These are phyloP conservation scores for Penicillium corylophilum DNA, from an alignment of 2,329 filamentous ascomycete species.

Conservation along the genomic window DNA sequence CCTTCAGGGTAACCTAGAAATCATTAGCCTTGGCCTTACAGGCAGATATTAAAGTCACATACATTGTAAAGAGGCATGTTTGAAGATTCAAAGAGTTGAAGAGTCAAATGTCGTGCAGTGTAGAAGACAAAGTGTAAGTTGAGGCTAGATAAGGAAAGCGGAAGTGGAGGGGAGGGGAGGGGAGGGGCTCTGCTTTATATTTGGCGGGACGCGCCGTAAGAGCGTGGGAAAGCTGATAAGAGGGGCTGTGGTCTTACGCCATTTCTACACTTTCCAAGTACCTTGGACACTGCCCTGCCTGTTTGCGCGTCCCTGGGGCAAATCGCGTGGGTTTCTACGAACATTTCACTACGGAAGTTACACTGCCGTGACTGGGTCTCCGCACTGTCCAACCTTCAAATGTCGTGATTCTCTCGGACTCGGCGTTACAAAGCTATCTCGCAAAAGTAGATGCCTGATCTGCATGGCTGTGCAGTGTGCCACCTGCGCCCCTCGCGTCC, in stretches of 20 bases:
- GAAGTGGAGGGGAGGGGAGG: slow-evolving; percentile 12
- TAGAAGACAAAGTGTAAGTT: background rate
- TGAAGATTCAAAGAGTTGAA: background rate
- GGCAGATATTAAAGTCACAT: slow-evolving; percentile 8
- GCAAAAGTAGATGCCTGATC: background rate
- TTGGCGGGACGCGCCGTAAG: background rate
- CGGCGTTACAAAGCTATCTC: background rate
- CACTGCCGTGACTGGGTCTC: slow-evolving; percentile 6
- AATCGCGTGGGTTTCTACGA: background rate
- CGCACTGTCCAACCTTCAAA: slow-evolving; percentile 1
- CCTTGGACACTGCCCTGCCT: slow-evolving; percentile 1
- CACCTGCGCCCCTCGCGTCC: background rate
- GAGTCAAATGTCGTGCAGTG: background rate
- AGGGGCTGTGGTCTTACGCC: slow-evolving; percentile 16
- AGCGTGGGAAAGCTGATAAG: slow-evolving; percentile 14
- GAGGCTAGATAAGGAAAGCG: slow-evolving; percentile 7
- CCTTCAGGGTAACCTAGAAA: slow-evolving; percentile 74
- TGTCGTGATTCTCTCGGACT: slow-evolving; percentile 7
- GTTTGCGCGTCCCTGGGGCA: background rate
- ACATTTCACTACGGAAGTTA: background rate
- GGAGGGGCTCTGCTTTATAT: slow-evolving; percentile 12
- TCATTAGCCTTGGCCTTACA: slow-evolving; percentile 4
- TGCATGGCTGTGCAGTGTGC: background rate
- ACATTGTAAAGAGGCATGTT: slow-evolving; percentile 45
- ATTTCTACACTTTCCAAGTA: slow-evolving; percentile 10